These are phyloP conservation scores for Lentinula detonsa DNA, from an alignment of 768 basidiomycete species.

Conservation along the genomic window DNA sequence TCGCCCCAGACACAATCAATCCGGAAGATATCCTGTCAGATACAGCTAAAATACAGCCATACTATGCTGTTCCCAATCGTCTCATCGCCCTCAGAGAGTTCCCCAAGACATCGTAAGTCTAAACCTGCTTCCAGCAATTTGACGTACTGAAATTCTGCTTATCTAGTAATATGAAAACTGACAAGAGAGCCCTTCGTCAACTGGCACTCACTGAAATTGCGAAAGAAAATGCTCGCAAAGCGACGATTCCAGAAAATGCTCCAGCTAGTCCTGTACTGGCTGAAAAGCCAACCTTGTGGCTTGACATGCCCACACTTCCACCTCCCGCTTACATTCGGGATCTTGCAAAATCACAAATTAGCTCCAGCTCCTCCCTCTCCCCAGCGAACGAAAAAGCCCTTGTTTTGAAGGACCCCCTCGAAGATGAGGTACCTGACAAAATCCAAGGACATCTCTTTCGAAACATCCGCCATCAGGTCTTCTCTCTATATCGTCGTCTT, in stretches of 20 bases:
- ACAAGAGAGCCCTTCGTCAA: slow-evolving; percentile 38
- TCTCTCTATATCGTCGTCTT: slow-evolving; percentile 51
- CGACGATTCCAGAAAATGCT: slow-evolving; percentile 9
- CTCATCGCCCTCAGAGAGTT: slow-evolving; percentile 38
- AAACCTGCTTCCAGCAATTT: background rate
- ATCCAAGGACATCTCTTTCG: slow-evolving; percentile 39
- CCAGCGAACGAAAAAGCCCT: slow-evolving; percentile 21
- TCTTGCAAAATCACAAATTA: background rate
- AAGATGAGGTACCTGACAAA: slow-evolving; percentile 47
- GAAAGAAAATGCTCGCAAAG: slow-evolving; percentile 8
- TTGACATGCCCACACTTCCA: slow-evolving; percentile 16
- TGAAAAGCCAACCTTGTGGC: slow-evolving; percentile 15
- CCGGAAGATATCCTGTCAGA: slow-evolving; percentile 34
- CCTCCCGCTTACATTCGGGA: slow-evolving; percentile 17
- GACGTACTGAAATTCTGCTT: background rate
- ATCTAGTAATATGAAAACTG: slow-evolving; percentile 43
- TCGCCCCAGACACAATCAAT: slow-evolving; percentile 32
- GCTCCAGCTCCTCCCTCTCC: background rate
- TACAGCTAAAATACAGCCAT: slow-evolving; percentile 48
- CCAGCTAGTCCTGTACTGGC: slow-evolving; percentile 11
- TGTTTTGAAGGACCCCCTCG: slow-evolving; percentile 48
- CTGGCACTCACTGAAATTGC: slow-evolving; percentile 21
- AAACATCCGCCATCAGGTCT: slow-evolving; percentile 49
- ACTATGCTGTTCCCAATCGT: slow-evolving; percentile 52
- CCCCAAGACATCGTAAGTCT: slow-evolving; percentile 44